Conservation (phyloP, 2,329 filamentous ascomycete species). For the Pseudodiploospora longispora region DNA sequence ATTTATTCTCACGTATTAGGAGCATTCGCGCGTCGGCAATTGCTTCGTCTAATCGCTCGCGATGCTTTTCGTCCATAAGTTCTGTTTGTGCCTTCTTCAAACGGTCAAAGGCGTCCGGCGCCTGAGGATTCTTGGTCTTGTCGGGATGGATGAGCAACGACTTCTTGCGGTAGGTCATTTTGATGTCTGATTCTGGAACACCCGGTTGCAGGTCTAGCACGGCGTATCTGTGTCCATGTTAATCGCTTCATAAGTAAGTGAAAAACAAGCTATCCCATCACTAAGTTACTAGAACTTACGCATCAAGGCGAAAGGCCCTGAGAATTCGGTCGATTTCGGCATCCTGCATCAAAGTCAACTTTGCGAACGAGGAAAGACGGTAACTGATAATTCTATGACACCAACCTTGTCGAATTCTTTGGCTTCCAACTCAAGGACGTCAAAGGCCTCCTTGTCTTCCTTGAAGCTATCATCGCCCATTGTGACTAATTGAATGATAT, state of each 20-base stretch:
- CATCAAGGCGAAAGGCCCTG: slow-evolving; percentile 71
- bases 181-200: slow-evolving; percentile 93
- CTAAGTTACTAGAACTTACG: slow-evolving; percentile 28
- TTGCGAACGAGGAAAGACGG: slow-evolving; percentile 2
- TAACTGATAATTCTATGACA: too few species aligned
- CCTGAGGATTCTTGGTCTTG: slow-evolving; percentile 85
- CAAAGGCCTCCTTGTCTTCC: slow-evolving; percentile 67
- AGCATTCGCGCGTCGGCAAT: slow-evolving; percentile 95
- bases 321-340: slow-evolving; percentile 92
- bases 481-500: slow-evolving; percentile 1
- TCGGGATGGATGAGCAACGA: slow-evolving; percentile 99
- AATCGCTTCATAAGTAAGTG: too few species aligned
- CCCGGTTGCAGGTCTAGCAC: slow-evolving; percentile 93
- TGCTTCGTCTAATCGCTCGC: slow-evolving; percentile 79
- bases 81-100: slow-evolving; percentile 90
- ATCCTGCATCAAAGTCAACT: slow-evolving; percentile 50
- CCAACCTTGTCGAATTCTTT: slow-evolving; percentile 84
- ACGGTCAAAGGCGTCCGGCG: slow-evolving; percentile 92
- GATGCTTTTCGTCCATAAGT: slow-evolving; percentile 90
- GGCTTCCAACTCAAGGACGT: slow-evolving; percentile 72
- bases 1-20: slow-evolving; percentile 88
- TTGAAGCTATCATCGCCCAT: slow-evolving; percentile 32
- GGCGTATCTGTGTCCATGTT: slow-evolving; percentile 57
- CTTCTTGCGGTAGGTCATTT: slow-evolving; percentile 87
- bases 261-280: slow-evolving; percentile 1